Evolutionary conservation across 163 green algal genomes (phyloP).

Genomic region (Trebouxia gelatinosa): DNA sequence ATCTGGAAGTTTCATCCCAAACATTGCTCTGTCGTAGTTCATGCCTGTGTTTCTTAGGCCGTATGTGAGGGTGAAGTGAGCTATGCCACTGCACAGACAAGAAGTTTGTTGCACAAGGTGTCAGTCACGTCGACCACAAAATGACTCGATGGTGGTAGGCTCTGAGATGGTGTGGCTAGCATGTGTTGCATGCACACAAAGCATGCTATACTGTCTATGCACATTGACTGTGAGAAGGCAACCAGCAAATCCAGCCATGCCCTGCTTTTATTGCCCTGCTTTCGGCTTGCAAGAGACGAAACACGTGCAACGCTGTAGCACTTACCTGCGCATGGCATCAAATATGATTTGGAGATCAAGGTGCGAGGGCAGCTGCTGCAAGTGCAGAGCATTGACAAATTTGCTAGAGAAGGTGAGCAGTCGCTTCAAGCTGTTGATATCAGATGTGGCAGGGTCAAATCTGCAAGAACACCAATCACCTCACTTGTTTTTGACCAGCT

Average conservation of each 20-base stretch:
- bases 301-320: too few species aligned
- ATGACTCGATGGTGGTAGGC: too few species aligned
- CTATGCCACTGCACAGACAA: slow-evolving; percentile 3
- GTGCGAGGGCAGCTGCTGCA: slow-evolving; percentile 73
- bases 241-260: too few species aligned
- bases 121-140: too few species aligned
- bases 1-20: slow-evolving; percentile 79
- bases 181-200: too few species aligned
- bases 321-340: slow-evolving; percentile 34
- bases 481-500: not conserved
- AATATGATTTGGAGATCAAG: slow-evolving; percentile 66
- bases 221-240: too few species aligned
- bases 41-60: slow-evolving; percentile 70
- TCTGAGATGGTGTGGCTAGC: too few species aligned
- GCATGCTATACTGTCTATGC: too few species aligned
- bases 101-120: too few species aligned
- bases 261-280: too few species aligned
- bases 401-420: slow-evolving; percentile 64
- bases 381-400: slow-evolving; percentile 64
- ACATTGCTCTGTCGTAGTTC: slow-evolving; percentile 74
- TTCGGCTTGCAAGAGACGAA: too few species aligned
- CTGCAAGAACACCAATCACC: slow-evolving; percentile 36
- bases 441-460: slow-evolving; percentile 54
- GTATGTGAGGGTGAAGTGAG: slow-evolving; percentile 55
- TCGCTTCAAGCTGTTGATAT: slow-evolving; percentile 56